These are phyloP conservation scores for Sporothrix brasiliensis DNA, from an alignment of 2,329 filamentous ascomycete genomes.

Conservation along the genomic window DNA sequence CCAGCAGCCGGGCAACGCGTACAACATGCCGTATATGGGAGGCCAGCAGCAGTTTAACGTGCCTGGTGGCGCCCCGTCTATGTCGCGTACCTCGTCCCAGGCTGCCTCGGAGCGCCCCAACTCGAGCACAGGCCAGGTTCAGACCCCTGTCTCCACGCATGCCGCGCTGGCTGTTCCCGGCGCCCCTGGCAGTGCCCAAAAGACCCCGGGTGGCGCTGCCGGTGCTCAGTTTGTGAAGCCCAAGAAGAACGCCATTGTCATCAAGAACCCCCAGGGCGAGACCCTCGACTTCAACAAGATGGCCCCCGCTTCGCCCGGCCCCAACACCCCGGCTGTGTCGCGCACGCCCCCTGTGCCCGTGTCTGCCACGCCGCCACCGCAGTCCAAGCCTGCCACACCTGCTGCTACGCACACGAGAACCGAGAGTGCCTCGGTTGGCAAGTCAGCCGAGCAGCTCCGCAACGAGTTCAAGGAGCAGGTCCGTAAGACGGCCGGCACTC, in stretches of 20 bases:
- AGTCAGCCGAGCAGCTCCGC: slow-evolving; percentile 79
- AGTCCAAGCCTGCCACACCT: slow-evolving; percentile 71
- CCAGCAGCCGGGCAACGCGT: slow-evolving; percentile 39
- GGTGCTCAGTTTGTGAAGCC: slow-evolving; percentile 55
- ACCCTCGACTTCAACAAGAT: slow-evolving; percentile 68
- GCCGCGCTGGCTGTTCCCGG: slow-evolving; percentile 61
- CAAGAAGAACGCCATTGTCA: slow-evolving; percentile 74
- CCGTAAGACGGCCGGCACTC: slow-evolving; percentile 49
- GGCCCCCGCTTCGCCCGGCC: slow-evolving; percentile 60
- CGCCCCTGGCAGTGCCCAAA: slow-evolving; percentile 42
- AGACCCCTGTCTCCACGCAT: slow-evolving; percentile 63
- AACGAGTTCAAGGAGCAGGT: slow-evolving; percentile 83
- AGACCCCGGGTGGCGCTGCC: slow-evolving; percentile 44
- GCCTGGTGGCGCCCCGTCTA: slow-evolving; percentile 61
- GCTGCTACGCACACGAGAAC: slow-evolving; percentile 66
- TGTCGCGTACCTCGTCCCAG: slow-evolving; percentile 85
- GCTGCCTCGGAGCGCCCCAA: slow-evolving; percentile 65
- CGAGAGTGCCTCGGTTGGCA: slow-evolving; percentile 68
- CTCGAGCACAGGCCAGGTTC: slow-evolving; percentile 66
- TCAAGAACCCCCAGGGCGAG: slow-evolving; percentile 82
- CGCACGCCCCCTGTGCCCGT: slow-evolving; percentile 72
- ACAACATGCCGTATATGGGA: slow-evolving; percentile 25
- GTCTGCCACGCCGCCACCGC: slow-evolving; percentile 76
- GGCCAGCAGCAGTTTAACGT: slow-evolving; percentile 51
- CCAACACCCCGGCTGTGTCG: slow-evolving; percentile 52